Evolutionary conservation across 225 moss, liverwort and hornwort genomes (phyloP).

Genomic region (Bryum argenteum): DNA sequence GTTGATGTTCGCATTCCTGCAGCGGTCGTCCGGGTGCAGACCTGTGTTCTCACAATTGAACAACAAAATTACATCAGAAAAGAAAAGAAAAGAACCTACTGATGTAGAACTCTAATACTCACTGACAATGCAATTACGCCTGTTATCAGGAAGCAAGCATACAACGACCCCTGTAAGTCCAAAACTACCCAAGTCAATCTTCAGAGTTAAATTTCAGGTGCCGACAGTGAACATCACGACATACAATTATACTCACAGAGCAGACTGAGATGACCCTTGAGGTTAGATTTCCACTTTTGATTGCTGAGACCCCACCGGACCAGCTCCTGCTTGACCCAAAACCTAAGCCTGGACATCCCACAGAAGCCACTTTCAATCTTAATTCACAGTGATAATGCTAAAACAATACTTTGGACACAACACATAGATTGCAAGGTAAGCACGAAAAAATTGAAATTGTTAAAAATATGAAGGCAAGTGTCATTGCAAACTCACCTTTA

Average conservation of each 20-base stretch:
- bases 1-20: slow-evolving; percentile 78
- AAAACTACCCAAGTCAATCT: background rate
- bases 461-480: no score
- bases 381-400: no score
- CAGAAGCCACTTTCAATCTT: no score
- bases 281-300: no score
- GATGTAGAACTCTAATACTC: background rate
- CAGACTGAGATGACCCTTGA: no score
- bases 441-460: no score
- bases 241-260: background rate
- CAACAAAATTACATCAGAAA: background rate
- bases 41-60: slow-evolving; percentile 38
- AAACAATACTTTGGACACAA: no score
- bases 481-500: no score
- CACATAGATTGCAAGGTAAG: no score
- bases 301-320: no score
- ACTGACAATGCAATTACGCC: background rate
- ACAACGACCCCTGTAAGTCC: background rate
- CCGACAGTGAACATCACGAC: background rate
- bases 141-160: background rate
- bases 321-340: no score
- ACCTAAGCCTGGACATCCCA: no score
- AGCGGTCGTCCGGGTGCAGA: slow-evolving; percentile 84
- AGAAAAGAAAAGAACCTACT: background rate
- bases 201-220: background rate